phyloP scores from a whole-genome alignment of 2,329 filamentous ascomycete species.

The Aspergillus jensenii region DNA sequence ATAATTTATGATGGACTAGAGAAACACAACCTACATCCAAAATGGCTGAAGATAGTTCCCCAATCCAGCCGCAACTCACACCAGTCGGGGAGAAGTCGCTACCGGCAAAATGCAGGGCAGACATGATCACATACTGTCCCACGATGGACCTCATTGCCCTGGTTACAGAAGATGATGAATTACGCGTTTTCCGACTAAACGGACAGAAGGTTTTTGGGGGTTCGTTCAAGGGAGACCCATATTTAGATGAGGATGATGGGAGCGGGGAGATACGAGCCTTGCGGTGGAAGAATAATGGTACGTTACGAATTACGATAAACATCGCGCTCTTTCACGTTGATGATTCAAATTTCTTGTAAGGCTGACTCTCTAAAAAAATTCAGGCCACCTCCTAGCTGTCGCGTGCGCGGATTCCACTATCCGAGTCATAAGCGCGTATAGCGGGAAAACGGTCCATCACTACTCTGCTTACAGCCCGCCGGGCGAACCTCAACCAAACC shows the following conservation, averaged over 20 bases:
- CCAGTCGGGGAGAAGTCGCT: constrained; percentile 42
- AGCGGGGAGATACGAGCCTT: constrained; percentile 45
- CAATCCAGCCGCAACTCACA: constrained; percentile 34
- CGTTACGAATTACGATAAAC: constrained; percentile 27
- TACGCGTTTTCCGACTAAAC: constrained; percentile 76
- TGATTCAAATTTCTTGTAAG: not conserved
- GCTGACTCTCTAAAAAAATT: not conserved
- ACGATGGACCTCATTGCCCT: constrained; percentile 79
- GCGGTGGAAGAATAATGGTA: constrained; percentile 69
- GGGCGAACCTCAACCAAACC: constrained; percentile 12
- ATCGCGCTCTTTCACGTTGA: not conserved
- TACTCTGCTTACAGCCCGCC: constrained; percentile 45
- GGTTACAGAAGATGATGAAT: constrained; percentile 64
- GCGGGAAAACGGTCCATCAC: constrained; percentile 75
- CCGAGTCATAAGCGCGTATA: constrained; percentile 75
- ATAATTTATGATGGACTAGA: constrained; percentile 26
- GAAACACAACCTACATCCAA: not conserved
- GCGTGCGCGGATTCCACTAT: constrained; percentile 81
- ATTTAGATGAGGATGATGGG: constrained; percentile 45
- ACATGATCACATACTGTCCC: constrained; percentile 71
- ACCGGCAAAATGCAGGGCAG: constrained; percentile 42
- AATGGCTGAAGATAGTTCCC: constrained; percentile 24
- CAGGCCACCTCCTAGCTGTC: constrained; percentile 69
- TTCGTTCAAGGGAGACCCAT: constrained; percentile 39
- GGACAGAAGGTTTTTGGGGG: constrained; percentile 66